Evolutionary conservation across 2,329 filamentous ascomycete genomes (phyloP), one percentile per base, ranked within the genome.

Genomic region (Aspergillus candidus): DNA sequence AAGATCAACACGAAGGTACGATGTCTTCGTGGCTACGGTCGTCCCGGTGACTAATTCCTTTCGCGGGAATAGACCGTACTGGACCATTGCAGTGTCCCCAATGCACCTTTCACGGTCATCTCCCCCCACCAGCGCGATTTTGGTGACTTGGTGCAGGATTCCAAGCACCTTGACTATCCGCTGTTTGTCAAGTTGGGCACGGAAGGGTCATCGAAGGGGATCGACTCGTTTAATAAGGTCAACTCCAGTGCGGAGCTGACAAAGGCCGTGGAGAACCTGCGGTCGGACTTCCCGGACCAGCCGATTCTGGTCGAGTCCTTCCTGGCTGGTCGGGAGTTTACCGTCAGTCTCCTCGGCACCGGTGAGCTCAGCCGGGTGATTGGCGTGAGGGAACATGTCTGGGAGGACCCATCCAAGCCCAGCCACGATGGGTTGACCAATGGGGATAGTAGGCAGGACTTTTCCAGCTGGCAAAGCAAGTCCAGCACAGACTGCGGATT

Each of bases 261-360:
- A 3, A 13, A 11, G 6, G 44, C 42, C n/a, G 12, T 56, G n/a
- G 38, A 50, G 7, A 29, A 45, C 22, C 44, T 57, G 8, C 45
- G 46, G 22, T 31, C 37, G n/a, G 31, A 43, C 29, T 52, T 48
- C 30, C 38, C 42, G 1, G 49, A 35, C 5, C 51, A 52, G 33
- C 42, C 46, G 29, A 48, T 54, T 37, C 33, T 54, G 4, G 38
- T 58, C 11, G 56, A 59, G 39, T 41, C 40, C 6, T 60, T 53
- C 35, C 47, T 59, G 5, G 11, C 48, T 2, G 55, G 58, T 3
- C 45, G 56, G 11, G 51, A 57, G 38, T 54, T 58, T 40, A 58
- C 55, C 4, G 52, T 59, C n/a, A 48, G 40, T 4, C 54, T 57
- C 7, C 35, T 56, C 3, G 52, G 54, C 3, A 57, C 49, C 4